Evolutionary conservation across 495 filamentous ascomycete species (phyloP).

Genomic region (Penicillium cinerascens): DNA sequence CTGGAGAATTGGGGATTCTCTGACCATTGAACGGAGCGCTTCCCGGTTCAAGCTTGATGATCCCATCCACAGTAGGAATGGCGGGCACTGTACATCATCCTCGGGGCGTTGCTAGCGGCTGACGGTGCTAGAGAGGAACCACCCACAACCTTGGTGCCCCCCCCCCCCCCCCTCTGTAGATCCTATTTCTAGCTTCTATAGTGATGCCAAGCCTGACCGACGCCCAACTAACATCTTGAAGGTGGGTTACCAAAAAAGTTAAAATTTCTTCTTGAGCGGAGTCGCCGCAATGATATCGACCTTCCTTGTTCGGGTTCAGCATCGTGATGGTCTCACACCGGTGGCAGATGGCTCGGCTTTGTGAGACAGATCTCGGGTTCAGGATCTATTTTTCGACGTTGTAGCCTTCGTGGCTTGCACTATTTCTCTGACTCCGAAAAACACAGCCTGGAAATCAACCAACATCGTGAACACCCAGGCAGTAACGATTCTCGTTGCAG

Average conservation of each 20-base stretch:
- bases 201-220: constrained; percentile 6
- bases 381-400: neutral
- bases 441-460: neutral
- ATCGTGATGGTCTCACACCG: neutral
- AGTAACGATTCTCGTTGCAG: neutral
- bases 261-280: neutral
- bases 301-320: constrained; percentile 10
- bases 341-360: constrained; percentile 11
- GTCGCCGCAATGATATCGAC: neutral
- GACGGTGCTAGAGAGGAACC: neutral
- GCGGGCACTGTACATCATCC: neutral
- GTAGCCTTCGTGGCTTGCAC: neutral
- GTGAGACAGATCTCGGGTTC: constrained; percentile 17
- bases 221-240: neutral
- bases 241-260: constrained; percentile 5
- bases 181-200: constrained; percentile 11
- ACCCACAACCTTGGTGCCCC: neutral
- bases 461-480: neutral
- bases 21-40: neutral
- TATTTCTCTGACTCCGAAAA: neutral
- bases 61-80: constrained; percentile 7
- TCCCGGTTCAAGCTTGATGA: constrained; percentile 5
- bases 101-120: neutral
- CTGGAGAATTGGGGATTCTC: neutral
- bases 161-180: constrained; percentile 1